These are phyloP conservation scores for Fraxinus nigra DNA, from an alignment of 305 asterid genomes.

Conservation along the genomic window DNA sequence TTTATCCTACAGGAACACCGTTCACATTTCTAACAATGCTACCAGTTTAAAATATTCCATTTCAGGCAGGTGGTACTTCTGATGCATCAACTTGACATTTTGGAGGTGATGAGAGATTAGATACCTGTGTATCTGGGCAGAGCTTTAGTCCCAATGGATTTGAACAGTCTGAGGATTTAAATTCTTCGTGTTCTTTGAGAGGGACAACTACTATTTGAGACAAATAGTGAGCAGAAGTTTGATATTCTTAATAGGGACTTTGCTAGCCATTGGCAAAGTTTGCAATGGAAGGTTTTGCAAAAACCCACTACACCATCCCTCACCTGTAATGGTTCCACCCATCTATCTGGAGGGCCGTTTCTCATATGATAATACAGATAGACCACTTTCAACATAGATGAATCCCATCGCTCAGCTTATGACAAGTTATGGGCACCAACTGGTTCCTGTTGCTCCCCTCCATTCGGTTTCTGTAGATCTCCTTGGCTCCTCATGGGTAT, in stretches of 20 bases:
- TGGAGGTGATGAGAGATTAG: constrained; percentile 48
- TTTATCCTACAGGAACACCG: constrained; percentile 96
- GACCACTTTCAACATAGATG: constrained; percentile 56
- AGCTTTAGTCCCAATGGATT: constrained; percentile 46
- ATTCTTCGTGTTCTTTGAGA: constrained; percentile 42
- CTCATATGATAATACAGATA: constrained; percentile 79
- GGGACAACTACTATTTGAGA: constrained; percentile 39
- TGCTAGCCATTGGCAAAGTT: constrained; percentile 83
- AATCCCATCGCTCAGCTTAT: constrained; percentile 62
- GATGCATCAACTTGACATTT: constrained; percentile 53
- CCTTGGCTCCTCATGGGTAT: constrained; percentile 47
- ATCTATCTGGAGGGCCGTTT: constrained; percentile 66
- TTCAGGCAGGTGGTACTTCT: constrained; percentile 58
- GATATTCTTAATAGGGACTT: constrained; percentile 65
- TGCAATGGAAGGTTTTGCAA: constrained; percentile 91
- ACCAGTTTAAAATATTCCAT: constrained; percentile 64
- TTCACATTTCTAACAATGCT: constrained; percentile 91
- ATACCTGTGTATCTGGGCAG: constrained; percentile 42
- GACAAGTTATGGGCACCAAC: constrained; percentile 54
- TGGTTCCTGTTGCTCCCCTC: constrained; percentile 68
- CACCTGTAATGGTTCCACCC: constrained; percentile 85
- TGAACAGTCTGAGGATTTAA: constrained; percentile 51
- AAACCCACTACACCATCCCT: constrained; percentile 55
- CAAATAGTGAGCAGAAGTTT: constrained; percentile 50
- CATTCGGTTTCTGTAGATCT: constrained; percentile 58